A percentile compares a stretch with the other conserved stretches of the same genome.
These are phyloP conservation scores for Hypoxylon fragiforme DNA, from an alignment of 495 filamentous ascomycete species.

Conservation along the genomic window DNA sequence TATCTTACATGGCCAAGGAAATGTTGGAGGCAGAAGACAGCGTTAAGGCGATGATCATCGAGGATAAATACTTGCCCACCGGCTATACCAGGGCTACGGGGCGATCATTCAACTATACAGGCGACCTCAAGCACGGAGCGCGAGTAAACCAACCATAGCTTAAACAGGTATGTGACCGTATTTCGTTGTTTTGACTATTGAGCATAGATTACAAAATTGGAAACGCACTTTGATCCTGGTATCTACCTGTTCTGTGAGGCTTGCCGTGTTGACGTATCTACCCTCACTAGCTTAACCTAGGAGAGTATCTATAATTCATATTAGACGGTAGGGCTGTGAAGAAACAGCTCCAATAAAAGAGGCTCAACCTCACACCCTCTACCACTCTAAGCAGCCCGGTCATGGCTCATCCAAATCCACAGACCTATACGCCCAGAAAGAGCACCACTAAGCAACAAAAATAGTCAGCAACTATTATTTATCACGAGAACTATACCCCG, in stretches of 20 bases:
- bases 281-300: too few species aligned
- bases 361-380: too few species aligned
- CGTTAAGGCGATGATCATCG: constrained; percentile 15
- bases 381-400: background rate
- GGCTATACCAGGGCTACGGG: constrained; percentile 11
- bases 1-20: background rate
- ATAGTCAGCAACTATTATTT: too few species aligned
- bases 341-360: too few species aligned
- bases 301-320: too few species aligned
- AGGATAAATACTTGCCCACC: constrained; percentile 12
- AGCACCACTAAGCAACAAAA: constrained; percentile 28
- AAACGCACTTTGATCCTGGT: background rate
- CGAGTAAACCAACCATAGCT: background rate
- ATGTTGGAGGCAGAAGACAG: background rate
- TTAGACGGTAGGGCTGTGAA: background rate
- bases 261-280: background rate
- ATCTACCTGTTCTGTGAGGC: background rate
- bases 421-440: constrained; percentile 39
- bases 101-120: constrained; percentile 11
- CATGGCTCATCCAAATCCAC: constrained; percentile 30
- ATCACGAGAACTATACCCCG: too few species aligned
- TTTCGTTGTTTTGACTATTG: background rate
- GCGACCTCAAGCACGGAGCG: background rate
- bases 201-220: background rate
- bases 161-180: constrained; percentile 5